Evolutionary conservation across 148 eudicot genomes (phyloP).

Genomic region (Agrostemma githago): DNA sequence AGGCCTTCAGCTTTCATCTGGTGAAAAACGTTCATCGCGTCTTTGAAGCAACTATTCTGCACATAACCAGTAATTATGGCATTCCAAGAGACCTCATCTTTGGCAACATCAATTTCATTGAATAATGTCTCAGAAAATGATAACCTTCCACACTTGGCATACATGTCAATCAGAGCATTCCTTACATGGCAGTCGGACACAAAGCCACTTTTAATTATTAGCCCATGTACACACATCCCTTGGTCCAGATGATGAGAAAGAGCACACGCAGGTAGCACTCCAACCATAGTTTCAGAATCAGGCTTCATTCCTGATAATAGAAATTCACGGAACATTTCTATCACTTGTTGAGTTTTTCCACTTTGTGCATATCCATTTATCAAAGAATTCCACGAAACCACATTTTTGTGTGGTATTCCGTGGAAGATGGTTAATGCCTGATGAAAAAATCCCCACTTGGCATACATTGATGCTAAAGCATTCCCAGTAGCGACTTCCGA

Average conservation of each 20-base stretch:
- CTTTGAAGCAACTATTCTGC: constrained; percentile 39
- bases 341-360: constrained; percentile 37
- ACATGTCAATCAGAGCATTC: constrained; percentile 72
- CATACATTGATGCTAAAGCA: constrained; percentile 60
- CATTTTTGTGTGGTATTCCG: constrained; percentile 40
- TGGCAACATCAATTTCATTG: constrained; percentile 26
- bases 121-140: constrained; percentile 47
- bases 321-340: constrained; percentile 41
- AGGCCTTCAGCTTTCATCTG: constrained; percentile 45
- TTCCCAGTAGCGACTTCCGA: constrained; percentile 39
- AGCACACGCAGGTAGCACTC: constrained; percentile 58
- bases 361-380: constrained; percentile 60
- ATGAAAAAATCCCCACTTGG: constrained; percentile 45
- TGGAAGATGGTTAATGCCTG: constrained; percentile 41
- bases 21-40: constrained; percentile 45
- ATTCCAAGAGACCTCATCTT: constrained; percentile 64
- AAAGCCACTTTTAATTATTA: constrained; percentile 45
- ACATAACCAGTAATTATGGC: constrained; percentile 53
- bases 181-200: constrained; percentile 46
- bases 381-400: constrained; percentile 64
- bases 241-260: constrained; percentile 40
- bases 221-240: constrained; percentile 45
- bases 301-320: constrained; percentile 38
- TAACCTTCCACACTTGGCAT: constrained; percentile 51
- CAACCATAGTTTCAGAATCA: constrained; percentile 57